phyloP scores from a whole-genome alignment of 2,329 filamentous ascomycete genomes.

The Ceratocystis cubensis region DNA sequence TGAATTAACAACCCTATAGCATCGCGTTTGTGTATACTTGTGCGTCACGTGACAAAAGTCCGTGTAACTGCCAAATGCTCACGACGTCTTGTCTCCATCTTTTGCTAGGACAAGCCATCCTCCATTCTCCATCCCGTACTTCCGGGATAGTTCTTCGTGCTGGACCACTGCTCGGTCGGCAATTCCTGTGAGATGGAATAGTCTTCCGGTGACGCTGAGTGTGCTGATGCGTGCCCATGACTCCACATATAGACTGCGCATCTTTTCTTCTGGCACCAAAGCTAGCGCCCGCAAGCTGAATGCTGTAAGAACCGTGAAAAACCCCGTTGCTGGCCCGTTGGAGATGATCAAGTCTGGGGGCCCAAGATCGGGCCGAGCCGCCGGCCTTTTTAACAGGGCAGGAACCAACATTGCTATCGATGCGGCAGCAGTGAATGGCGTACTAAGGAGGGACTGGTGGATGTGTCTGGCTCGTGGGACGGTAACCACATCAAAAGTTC shows the following conservation, averaged over 20 bases:
- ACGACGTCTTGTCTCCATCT: neutral
- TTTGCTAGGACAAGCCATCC: slow-evolving; percentile 17
- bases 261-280: slow-evolving; percentile 38
- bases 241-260: slow-evolving; percentile 76
- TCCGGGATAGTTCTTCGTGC: slow-evolving; percentile 51
- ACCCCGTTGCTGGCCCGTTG: slow-evolving; percentile 80
- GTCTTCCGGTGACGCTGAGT: slow-evolving; percentile 70
- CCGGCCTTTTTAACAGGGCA: slow-evolving; percentile 36
- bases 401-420: slow-evolving; percentile 53
- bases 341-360: slow-evolving; percentile 67
- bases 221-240: slow-evolving; percentile 78
- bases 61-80: neutral
- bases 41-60: neutral
- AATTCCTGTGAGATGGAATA: slow-evolving; percentile 51
- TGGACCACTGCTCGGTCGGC: slow-evolving; percentile 75
- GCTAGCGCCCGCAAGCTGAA: slow-evolving; percentile 37
- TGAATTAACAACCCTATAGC: neutral
- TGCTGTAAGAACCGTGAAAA: slow-evolving; percentile 51
- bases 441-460: slow-evolving; percentile 65
- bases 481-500: slow-evolving; percentile 49
- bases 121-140: slow-evolving; percentile 27
- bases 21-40: neutral
- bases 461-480: slow-evolving; percentile 69
- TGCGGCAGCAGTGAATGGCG: slow-evolving; percentile 53
- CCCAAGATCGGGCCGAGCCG: slow-evolving; percentile 24